Evolutionary conservation across 208 protist genomes (phyloP), one percentile per base, ranked within the genome.

Genomic region (Leishmania mexicana): DNA sequence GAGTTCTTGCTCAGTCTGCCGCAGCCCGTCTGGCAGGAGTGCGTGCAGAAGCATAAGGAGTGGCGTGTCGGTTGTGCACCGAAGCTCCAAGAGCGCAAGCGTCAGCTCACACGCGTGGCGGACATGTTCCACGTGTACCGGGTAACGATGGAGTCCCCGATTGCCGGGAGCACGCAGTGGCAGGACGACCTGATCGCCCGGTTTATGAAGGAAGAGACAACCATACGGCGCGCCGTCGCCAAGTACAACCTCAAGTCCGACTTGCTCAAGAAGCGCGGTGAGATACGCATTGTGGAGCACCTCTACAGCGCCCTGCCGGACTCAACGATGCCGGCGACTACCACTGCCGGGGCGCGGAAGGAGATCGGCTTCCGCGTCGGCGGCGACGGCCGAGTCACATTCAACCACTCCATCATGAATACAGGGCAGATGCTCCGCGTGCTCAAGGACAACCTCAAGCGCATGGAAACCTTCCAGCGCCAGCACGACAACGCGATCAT

Each of bases 161-260:
- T 95, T 5, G 92, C 91, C 3, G 82, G 87, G 1, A 75, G 79
- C 24, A 82, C 85, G 31, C 80, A 92, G 62, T 95, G 90, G 92
- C 92, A 95, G 57, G 89, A 94, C 21, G 78, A 90, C 40, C 86
- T 96, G 6, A 84, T 97, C n/a, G 72, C 85, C 3, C 87, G 88
- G 0, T 64, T 96, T 17, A 51, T 89, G 49, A 94, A 91, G 81
- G 92, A 97, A 21, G 92, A 97, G 79, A 81, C 83, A 64, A 80
- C 88, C 74, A 94, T 97, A 49, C 92, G 92, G 1, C 87, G 88
- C 47, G 81, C 92, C 4, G 71, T 97, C 51, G 57, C 81, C 35
- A 95, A 95, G 87, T 97, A 97, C 86, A 88, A 96, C 75, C 64
- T 97, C 17, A 88, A 89, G 40, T 96, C 92, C 3, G 90, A 94